Evolutionary conservation across 225 moss, liverwort and hornwort species (phyloP).

Genomic region (Neckera pumila): DNA sequence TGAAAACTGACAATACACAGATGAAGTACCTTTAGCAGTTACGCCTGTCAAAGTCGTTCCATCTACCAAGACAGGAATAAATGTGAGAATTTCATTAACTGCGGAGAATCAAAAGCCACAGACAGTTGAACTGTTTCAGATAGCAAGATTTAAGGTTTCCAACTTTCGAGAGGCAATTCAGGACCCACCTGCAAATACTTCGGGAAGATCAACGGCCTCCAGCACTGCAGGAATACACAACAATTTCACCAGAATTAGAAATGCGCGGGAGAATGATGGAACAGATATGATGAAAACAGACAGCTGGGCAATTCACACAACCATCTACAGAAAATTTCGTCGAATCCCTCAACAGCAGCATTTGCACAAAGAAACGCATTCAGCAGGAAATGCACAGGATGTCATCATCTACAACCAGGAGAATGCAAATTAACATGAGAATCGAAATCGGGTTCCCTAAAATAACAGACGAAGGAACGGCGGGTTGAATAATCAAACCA

Average conservation of each 20-base stretch:
- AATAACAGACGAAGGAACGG: not conserved
- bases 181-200: conserved; percentile 24
- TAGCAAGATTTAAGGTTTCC: not conserved
- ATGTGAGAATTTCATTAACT: not conserved
- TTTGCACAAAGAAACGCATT: not conserved
- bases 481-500: conserved; percentile 13
- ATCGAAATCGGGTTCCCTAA: not conserved
- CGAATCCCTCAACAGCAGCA: not conserved
- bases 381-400: not conserved
- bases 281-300: not conserved
- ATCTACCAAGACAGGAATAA: conserved; percentile 2
- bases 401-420: not conserved
- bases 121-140: not conserved
- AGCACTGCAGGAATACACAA: conserved; percentile 32
- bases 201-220: conserved; percentile 52
- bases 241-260: not conserved
- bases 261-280: not conserved
- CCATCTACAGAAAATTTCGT: not conserved
- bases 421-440: not conserved
- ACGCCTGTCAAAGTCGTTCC: conserved; percentile 5
- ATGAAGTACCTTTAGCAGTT: conserved; percentile 23
- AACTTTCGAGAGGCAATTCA: not conserved
- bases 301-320: not conserved
- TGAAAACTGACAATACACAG: not conserved
- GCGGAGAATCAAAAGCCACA: not conserved